Base-by-base conservation (phyloP, 768 basidiomycete genomes). In the Termitomyces sp. region DNA sequence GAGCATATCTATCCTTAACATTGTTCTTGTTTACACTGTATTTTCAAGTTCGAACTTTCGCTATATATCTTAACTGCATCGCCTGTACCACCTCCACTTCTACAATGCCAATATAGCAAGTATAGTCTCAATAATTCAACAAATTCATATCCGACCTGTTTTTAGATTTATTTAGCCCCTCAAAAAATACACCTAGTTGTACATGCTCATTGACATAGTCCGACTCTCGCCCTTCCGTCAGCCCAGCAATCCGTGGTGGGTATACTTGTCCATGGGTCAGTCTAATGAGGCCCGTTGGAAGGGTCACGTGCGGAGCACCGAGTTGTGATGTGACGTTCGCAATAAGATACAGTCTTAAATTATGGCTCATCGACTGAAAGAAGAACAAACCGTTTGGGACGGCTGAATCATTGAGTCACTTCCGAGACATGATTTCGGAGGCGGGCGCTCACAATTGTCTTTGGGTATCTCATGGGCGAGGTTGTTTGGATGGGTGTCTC, bases 1-100 rank as follows among this genome's bases (percentile, higher is more conserved):
- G 37, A 50, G 23, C 48, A 45, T 48, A 60, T 55, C 48, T 59
- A 55, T 57, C 25, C n/a, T 54, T 44, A 54, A 48, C 56, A 50
- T 40, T 58, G 32, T 44, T 54, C 34, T 52, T 54, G 58, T 66
- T 57, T 59, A 59, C 46, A 61, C 64, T 65, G 54, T 59, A 62
- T 65, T 66, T 58, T 57, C 57, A 61, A 59, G 34, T 30, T 55
- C 56, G 54, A 9, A 54, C 55, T 34, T 42, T 53, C 39, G 41
- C 41, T 53, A n/a, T n/a, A n/a, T n/a, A 43, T 53, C 41, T 32
- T 34, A 23, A 51, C 28, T 35, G 52, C 51, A 60, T 53, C 55
- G 46, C 39, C 30, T 56, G 59, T 59, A 56, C 51, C 19, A 56
- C 28, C 45, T 16, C n/a, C 34, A 21, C 35, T 51, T 39, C 23